Base-by-base conservation (phyloP, 1,284 basidiomycete species). In the Austroboletus novae-zelandiae region DNA sequence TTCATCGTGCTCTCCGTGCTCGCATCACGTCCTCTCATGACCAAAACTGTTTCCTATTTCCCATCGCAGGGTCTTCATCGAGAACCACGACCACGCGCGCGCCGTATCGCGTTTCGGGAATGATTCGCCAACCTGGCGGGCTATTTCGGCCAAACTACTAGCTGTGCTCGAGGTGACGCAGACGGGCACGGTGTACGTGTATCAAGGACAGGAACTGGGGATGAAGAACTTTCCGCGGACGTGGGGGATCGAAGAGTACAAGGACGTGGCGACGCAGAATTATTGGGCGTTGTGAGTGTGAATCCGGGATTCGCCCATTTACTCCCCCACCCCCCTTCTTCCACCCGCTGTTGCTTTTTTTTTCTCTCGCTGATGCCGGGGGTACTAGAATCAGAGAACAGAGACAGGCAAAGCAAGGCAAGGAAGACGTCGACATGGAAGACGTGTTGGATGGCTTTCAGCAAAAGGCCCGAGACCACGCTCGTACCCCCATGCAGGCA, bases 161-260 rank as follows among this genome's bases (percentile, higher is more conserved):
- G 79, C 83, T 0, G 70, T 86, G 23, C 66, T 88, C 45, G 76
- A 88, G 57, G 71, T 78, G 34, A 78, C 81, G 0, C 77, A 83
- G 45, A 72, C 75, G 2, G 89, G 88, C 3, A 88, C 88, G 11
- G 66, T 84, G 54, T 91, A 81, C 63, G 71, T 91, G 13, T 89
- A 83, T 65, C 85, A 90, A 68, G 86, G 89, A 4, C 73, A 89
- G 67, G 86, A 89, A 60, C 76, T 91, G 1, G 88, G 80, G 0
- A 73, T 86, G 68, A 78, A 75, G 67, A 91, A 91, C 54, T 77
- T 88, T 39, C 85, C 87, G 8, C 61, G 71, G 31, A 65, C 69
- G 5, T 89, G 87, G 86, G 76, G 77, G 0, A 72, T 86, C n/a
- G 80, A 86, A 48, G 86, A 89, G 54, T 89, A 84, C 64, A 83